Evolutionary conservation across 2,329 filamentous ascomycete genomes (phyloP).

Genomic region (Mollisiaceae sp.): DNA sequence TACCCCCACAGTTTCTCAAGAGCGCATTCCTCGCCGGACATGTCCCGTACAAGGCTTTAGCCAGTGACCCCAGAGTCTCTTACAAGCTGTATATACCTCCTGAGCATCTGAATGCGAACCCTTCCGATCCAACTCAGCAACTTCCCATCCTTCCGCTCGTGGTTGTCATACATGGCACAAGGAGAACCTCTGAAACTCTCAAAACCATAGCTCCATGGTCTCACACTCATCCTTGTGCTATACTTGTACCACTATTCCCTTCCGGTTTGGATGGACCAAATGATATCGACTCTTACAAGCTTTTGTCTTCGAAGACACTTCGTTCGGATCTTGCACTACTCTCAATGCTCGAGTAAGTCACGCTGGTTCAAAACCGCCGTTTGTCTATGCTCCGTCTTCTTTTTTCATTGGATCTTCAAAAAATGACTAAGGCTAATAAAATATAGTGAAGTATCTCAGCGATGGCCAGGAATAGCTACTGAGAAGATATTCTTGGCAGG

Average conservation of each 20-base stretch:
- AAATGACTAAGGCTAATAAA: no score
- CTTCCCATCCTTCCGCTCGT: conserved; percentile 36
- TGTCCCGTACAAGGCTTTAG: conserved; percentile 33
- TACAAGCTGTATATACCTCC: conserved; percentile 41
- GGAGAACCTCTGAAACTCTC: conserved; percentile 30
- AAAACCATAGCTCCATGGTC: background rate
- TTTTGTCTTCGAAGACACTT: conserved; percentile 33
- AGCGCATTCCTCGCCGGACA: conserved; percentile 37
- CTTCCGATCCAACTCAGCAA: background rate
- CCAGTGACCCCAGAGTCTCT: conserved; percentile 39
- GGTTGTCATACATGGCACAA: conserved; percentile 42
- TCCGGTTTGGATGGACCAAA: conserved; percentile 40
- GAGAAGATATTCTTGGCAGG: conserved; percentile 40
- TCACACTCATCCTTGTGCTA: conserved; percentile 22
- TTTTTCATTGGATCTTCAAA: background rate
- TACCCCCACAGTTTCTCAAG: conserved; percentile 38
- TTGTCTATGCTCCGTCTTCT: background rate
- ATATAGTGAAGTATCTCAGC: conserved; percentile 33
- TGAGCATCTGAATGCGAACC: conserved; percentile 33
- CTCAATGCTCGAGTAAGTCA: conserved; percentile 36
- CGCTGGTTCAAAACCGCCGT: background rate
- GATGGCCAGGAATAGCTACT: conserved; percentile 41
- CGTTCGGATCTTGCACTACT: conserved; percentile 37
- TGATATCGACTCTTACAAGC: conserved; percentile 42
- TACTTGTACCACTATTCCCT: conserved; percentile 43